A percentile compares a stretch with the other conserved stretches of the same genome.
Evolutionary conservation across 2,329 filamentous ascomycete species (phyloP).

Genomic region (Plenodomus biglobosus): DNA sequence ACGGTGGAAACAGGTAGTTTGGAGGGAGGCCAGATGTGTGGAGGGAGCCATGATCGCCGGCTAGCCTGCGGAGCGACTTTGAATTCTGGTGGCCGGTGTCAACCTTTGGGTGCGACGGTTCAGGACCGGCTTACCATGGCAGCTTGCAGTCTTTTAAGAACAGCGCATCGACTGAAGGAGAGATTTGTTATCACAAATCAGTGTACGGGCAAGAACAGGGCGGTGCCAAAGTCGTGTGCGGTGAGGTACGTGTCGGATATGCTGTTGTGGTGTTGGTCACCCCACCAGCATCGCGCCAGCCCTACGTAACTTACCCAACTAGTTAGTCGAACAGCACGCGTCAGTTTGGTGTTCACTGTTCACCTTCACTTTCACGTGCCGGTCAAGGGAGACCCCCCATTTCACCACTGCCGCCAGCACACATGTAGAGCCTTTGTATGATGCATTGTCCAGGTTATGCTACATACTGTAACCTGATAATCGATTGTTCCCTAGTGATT

Average conservation of each 20-base stretch:
- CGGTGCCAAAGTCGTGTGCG: no score
- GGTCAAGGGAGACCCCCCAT: no score
- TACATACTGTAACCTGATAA: no score
- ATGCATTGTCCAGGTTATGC: no score
- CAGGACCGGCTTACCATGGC: conserved; percentile 16
- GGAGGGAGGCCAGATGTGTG: conserved; percentile 59
- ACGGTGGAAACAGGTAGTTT: conserved; percentile 60
- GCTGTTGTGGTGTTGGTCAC: no score
- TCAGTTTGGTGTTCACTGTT: neutral
- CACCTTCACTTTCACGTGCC: neutral
- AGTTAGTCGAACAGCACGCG: neutral
- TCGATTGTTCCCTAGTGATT: no score
- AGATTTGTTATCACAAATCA: neutral
- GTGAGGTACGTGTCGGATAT: no score
- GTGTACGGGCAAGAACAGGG: neutral
- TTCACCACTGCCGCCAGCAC: no score
- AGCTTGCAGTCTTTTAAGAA: neutral
- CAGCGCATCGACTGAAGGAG: neutral
- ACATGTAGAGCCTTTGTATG: no score
- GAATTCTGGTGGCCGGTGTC: conserved; percentile 44
- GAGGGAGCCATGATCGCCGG: conserved; percentile 60
- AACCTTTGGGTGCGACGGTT: conserved; percentile 1
- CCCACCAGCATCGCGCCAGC: neutral
- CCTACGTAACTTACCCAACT: no score
- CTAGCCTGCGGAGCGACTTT: conserved; percentile 59